These are phyloP conservation scores for Apiosordaria backusii DNA, from an alignment of 495 filamentous ascomycete species.

Conservation along the genomic window DNA sequence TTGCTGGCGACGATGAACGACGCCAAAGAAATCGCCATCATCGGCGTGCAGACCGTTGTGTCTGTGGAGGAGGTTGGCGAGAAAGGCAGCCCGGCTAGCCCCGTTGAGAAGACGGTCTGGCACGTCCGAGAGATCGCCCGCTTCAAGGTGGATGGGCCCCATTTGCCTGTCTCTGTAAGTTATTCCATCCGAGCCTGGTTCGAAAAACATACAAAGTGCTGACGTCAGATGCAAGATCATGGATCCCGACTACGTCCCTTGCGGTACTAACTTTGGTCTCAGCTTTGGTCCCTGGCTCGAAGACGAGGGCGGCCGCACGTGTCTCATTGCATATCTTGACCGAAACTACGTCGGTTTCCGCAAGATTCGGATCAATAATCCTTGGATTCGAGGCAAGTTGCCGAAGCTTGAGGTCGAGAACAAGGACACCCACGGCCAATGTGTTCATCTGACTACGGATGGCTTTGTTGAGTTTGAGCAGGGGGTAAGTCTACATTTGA, in stretches of 20 bases:
- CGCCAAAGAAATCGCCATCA: slow-evolving; percentile 38
- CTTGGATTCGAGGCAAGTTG: slow-evolving; percentile 23
- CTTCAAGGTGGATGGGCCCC: slow-evolving; percentile 43
- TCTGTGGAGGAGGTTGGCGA: slow-evolving; percentile 14
- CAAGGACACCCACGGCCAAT: slow-evolving; percentile 37
- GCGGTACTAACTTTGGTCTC: slow-evolving; percentile 43
- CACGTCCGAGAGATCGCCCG: slow-evolving; percentile 40
- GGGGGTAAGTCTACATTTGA: slow-evolving; percentile 25
- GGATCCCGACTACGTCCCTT: slow-evolving; percentile 41
- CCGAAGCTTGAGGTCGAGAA: slow-evolving; percentile 28
- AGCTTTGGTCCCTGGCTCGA: slow-evolving; percentile 44
- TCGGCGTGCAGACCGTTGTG: slow-evolving; percentile 38
- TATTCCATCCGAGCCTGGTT: background rate
- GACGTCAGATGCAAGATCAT: slow-evolving; percentile 15
- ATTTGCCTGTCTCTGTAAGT: slow-evolving; percentile 35
- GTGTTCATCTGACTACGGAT: slow-evolving; percentile 42
- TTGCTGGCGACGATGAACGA: slow-evolving; percentile 46
- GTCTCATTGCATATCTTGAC: slow-evolving; percentile 40
- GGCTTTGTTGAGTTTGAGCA: slow-evolving; percentile 48
- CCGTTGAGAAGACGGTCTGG: slow-evolving; percentile 35
- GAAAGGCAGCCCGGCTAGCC: slow-evolving; percentile 3
- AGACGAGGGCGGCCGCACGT: slow-evolving; percentile 26
- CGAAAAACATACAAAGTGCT: background rate
- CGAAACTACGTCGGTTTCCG: slow-evolving; percentile 47
- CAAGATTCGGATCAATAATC: slow-evolving; percentile 30